Base-by-base conservation (phyloP, 768 basidiomycete species). In the Flagelloscypha sp. region DNA sequence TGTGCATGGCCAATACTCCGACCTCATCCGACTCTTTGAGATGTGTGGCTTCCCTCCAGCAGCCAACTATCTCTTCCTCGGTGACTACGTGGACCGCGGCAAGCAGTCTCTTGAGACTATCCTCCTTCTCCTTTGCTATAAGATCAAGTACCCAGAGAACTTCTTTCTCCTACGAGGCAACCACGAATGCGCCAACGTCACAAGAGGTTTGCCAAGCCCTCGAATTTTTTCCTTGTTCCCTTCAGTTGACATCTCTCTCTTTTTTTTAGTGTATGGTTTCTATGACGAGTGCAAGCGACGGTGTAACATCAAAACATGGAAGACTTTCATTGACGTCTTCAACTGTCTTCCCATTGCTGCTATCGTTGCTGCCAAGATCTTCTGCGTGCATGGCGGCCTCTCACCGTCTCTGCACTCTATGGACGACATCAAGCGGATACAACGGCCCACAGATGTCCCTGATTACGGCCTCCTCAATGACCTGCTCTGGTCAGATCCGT, bases 261-360 rank as follows among this genome's bases (percentile, higher is more conserved):
- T 28, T 42, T 19, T 31, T 13, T 22, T 53, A 97, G 95, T 98
- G 15, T 99, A 99, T 52, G 95, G 95, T 18, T 99, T 99, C 65
- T 99, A 99, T 59, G 95, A 98, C 64, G 95, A 99, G 64, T 99
- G 95, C 72, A 99, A 99, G 65, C 82, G 95, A 54, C 78, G 95
- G 45, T 95, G 92, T 72, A 97, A 94, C 59, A 90, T 98, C 72
- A 99, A 98, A 68, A 93, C 88, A 18, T 99, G 95, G 95, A 98
- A 94, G 65, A 93, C 90, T 2, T 98, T 99, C 59, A 88, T 98
- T 58, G 95, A 99, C 63, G 94, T 97, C 40, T 99, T 99, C 75
- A 98, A 99, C 62, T 93, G 92, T 52, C 76, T 99, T 9, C 95
- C 95, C 33, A 98, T 99, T 52, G 93, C 94, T 25, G 92, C 95